Evolutionary conservation across 163 green algal species (phyloP), one percentile per base, ranked within the genome.

Genomic region (Scenedesmus sp.): DNA sequence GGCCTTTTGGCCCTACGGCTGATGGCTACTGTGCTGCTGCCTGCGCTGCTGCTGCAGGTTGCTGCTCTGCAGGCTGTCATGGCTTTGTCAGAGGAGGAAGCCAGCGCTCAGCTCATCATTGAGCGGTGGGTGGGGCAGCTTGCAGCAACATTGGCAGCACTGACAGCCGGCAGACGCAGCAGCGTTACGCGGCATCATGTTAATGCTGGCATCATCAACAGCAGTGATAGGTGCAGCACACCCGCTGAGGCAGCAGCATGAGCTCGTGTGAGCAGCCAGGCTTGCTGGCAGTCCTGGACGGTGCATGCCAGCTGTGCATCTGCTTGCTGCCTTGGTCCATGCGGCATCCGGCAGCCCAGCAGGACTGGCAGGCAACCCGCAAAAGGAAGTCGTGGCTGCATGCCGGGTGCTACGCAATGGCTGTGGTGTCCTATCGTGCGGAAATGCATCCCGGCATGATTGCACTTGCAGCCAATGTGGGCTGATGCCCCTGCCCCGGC

Each of bases 61-160:
- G 56, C 49, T 37, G 87, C 87, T 6, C 56, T 91, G 87, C 87
- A 91, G 73, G 37, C 56, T 22, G 87, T 91, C 10, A 86, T 91
- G 78, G 87, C 37, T 2, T 59, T 91, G 78, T 79, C 87, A 37
- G 53, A 79, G 40, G 78, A 79, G 24, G 59, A 87, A 42, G 87
- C 87, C 43, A 87, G 49, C 33, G 76, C 79, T 5, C 51, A 86
- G 76, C 79, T 87, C 53, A 91, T 91, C 87, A 86, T 91, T 61
- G 87, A 91, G 51, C 70, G 87, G 85, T 90, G 68, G 6, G 37
- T 35, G 10, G 2, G 7, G 61, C 65, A 40, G 65, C 56, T 70
- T 70, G 20, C 56, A 70, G 56, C 20, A 70, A 18, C 5, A 20
- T 15, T n/a, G n/a, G n/a, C n/a, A n/a, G 56, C 56, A 70, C 22